phyloP scores from a whole-genome alignment of 139 green algal species.

The Ettlia oleoabundans region DNA sequence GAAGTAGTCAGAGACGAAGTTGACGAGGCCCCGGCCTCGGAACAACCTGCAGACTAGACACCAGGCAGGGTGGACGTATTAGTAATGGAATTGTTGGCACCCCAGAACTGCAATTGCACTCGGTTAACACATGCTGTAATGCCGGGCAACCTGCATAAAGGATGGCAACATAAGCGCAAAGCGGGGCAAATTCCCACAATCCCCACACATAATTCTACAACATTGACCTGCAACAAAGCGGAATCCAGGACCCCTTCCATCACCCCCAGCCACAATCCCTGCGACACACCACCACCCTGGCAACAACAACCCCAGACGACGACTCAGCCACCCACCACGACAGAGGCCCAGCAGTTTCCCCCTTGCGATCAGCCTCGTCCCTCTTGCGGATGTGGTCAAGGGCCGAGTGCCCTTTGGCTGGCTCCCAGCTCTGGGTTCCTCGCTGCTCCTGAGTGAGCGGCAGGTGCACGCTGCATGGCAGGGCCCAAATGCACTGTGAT shows the following conservation, averaged over 20 bases:
- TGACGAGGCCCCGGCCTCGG: slow-evolving; percentile 34
- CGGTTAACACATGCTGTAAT: no score
- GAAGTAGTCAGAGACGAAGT: slow-evolving; percentile 25
- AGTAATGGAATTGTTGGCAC: no score
- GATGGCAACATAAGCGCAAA: no score
- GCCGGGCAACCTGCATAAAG: no score
- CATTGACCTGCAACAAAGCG: no score
- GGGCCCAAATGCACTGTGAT: no score
- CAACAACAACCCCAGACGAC: neutral
- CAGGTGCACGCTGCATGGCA: slow-evolving; percentile 37
- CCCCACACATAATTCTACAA: no score
- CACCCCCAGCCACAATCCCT: no score
- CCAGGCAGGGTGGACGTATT: no score
- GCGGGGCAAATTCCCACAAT: no score
- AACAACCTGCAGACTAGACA: neutral
- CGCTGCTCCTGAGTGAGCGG: slow-evolving; percentile 30
- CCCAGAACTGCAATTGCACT: no score
- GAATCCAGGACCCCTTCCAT: no score
- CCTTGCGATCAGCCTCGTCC: neutral
- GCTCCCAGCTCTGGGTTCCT: slow-evolving; percentile 25
- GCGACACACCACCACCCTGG: neutral
- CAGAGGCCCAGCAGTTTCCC: neutral
- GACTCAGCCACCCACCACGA: neutral
- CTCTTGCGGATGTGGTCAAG: neutral
- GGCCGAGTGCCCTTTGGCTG: slow-evolving; percentile 4